Conservation (phyloP, 805 yeast genomes). For the Hyphopichia homilentoma region DNA sequence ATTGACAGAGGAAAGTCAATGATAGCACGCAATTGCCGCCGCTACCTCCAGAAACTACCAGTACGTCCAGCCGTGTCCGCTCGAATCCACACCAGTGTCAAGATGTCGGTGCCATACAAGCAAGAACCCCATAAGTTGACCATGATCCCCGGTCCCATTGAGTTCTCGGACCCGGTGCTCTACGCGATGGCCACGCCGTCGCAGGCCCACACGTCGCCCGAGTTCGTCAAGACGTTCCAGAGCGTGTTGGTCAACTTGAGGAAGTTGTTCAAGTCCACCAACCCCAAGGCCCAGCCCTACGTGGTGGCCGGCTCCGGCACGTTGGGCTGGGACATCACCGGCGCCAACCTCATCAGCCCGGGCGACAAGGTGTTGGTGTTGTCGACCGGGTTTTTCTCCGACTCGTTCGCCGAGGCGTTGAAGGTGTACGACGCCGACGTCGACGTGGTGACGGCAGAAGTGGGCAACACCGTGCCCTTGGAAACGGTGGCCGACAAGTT, state of each 20-base stretch:
- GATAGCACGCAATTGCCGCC: no score
- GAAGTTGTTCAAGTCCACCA: slow-evolving; percentile 66
- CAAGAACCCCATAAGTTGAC: slow-evolving; percentile 44
- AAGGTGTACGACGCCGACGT: slow-evolving; percentile 72
- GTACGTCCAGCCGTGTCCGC: no score
- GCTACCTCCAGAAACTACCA: no score
- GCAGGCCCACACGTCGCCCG: slow-evolving; percentile 86
- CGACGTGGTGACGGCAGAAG: slow-evolving; percentile 64
- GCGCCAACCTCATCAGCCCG: slow-evolving; percentile 62
- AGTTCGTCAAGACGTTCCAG: slow-evolving; percentile 73
- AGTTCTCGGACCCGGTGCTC: slow-evolving; percentile 75
- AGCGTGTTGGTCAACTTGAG: slow-evolving; percentile 65
- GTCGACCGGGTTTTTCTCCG: slow-evolving; percentile 89
- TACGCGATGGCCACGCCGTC: slow-evolving; percentile 79
- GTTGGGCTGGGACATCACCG: slow-evolving; percentile 90
- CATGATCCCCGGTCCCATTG: slow-evolving; percentile 85
- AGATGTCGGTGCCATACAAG: slow-evolving; percentile 33
- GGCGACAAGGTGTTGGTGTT: slow-evolving; percentile 76
- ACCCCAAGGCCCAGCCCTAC: slow-evolving; percentile 64
- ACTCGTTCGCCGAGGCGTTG: slow-evolving; percentile 74
- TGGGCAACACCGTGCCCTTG: slow-evolving; percentile 68
- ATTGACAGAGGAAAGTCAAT: no score
- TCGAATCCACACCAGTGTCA: no score
- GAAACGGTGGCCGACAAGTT: slow-evolving; percentile 55
- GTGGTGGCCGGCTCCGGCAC: slow-evolving; percentile 91